Evolutionary conservation across 163 green algal genomes (phyloP).

Genomic region (Coccomyxa subellipsoidea): DNA sequence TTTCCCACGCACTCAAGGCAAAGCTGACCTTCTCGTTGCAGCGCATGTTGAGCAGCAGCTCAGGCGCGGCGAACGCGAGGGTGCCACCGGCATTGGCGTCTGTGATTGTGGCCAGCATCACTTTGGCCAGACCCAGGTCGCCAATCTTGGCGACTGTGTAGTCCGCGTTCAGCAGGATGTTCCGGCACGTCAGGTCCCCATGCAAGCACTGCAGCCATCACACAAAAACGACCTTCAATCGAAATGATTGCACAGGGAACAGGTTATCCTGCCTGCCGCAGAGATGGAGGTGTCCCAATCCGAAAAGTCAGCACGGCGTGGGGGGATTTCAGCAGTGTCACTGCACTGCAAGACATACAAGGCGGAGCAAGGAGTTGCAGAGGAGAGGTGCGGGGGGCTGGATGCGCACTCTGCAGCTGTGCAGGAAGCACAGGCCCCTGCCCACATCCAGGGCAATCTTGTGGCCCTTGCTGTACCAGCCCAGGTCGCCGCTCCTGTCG

Average conservation of each 20-base stretch:
- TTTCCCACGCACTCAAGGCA: neutral
- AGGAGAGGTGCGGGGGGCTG: no score
- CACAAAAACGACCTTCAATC: no score
- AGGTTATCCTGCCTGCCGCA: no score
- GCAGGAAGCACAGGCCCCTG: slow-evolving; percentile 8
- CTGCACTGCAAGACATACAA: neutral
- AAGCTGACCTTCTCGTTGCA: neutral
- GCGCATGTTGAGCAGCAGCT: slow-evolving; percentile 11
- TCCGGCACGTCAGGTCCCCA: slow-evolving; percentile 8
- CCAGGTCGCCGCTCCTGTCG: neutral
- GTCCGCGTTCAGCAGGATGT: neutral
- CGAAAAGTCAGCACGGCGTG: no score
- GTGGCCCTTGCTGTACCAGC: slow-evolving; percentile 14
- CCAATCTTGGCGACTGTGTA: slow-evolving; percentile 11
- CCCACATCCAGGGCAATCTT: slow-evolving; percentile 13
- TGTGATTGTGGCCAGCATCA: neutral
- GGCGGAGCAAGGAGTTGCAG: no score
- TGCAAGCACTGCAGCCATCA: slow-evolving; percentile 15
- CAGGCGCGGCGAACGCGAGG: neutral
- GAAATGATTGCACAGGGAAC: no score
- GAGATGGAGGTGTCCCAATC: no score
- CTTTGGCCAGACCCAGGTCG: slow-evolving; percentile 14
- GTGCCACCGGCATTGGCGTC: neutral
- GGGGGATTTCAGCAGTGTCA: no score
- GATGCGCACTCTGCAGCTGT: neutral